Conservation (phyloP, 768 basidiomycete species). For the Phylloporus scabripes region DNA sequence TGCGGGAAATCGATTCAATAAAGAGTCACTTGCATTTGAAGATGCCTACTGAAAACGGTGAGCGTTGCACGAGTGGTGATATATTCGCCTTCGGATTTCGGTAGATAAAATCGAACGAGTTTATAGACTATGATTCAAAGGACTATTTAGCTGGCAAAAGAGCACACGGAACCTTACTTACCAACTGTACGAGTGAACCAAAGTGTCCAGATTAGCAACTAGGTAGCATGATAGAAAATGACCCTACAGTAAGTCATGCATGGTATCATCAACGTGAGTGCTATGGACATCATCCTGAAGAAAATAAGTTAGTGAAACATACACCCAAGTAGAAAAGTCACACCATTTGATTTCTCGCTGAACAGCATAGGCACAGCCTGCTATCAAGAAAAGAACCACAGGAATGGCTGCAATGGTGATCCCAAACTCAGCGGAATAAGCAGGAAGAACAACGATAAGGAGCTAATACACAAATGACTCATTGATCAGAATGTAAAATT, state of each 20-base stretch:
- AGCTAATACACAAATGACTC: conserved; percentile 42
- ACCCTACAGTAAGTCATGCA: conserved; percentile 70
- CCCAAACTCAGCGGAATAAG: conserved; percentile 69
- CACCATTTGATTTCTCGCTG: conserved; percentile 79
- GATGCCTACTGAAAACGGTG: conserved; percentile 68
- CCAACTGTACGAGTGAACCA: conserved; percentile 21
- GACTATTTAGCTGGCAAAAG: not conserved
- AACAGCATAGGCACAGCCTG: conserved; percentile 62
- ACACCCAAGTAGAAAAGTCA: conserved; percentile 13
- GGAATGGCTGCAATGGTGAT: conserved; percentile 82
- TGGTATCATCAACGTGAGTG: conserved; percentile 72
- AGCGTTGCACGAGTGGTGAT: conserved; percentile 72
- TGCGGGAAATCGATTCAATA: conserved; percentile 24
- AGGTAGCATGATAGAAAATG: not conserved
- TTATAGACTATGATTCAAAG: conserved; percentile 60
- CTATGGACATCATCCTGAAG: conserved; percentile 59
- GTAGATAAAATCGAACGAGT: conserved; percentile 76
- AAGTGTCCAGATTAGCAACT: conserved; percentile 2
- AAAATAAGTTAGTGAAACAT: conserved; percentile 2
- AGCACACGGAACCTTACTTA: conserved; percentile 9
- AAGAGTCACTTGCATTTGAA: not conserved
- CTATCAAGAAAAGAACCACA: conserved; percentile 62
- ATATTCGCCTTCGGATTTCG: conserved; percentile 50
- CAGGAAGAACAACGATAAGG: conserved; percentile 67
- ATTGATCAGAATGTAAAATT: not conserved